A percentile compares a stretch with the other conserved stretches of the same genome.
phyloP scores from a whole-genome alignment of 371 early-diverging fungal genomes.

The Cokeromyces recurvatus region DNA sequence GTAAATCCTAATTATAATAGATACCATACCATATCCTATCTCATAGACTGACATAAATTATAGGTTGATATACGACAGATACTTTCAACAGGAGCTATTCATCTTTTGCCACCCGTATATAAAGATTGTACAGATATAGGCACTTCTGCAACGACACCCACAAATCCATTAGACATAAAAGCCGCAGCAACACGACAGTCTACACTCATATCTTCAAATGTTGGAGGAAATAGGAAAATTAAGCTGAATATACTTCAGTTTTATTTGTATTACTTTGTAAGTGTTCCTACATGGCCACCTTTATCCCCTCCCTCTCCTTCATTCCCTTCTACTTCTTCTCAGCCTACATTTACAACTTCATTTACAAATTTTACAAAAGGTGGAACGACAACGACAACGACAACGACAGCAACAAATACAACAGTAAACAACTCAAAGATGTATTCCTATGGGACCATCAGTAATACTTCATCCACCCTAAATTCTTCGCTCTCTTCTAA shows the following conservation, averaged over 20 bases:
- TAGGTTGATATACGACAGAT: constrained; percentile 31
- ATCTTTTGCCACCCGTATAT: constrained; percentile 31
- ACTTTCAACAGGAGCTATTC: constrained; percentile 24
- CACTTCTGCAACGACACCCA: neutral
- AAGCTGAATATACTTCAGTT: constrained; percentile 34
- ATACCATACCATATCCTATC: neutral
- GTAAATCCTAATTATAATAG: neutral
- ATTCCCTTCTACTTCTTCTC: no score
- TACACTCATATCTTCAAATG: constrained; percentile 14
- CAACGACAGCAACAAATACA: neutral
- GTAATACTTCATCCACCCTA: neutral
- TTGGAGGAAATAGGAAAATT: constrained; percentile 21
- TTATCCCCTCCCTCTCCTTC: neutral
- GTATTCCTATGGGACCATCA: neutral
- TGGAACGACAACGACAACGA: neutral
- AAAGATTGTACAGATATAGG: constrained; percentile 11
- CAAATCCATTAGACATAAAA: constrained; percentile 20
- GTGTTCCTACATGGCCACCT: constrained; percentile 25
- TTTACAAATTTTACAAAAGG: neutral
- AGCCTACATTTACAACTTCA: neutral
- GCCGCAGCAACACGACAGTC: constrained; percentile 32
- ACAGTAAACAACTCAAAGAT: neutral
- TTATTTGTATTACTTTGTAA: constrained; percentile 27
- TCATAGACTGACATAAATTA: neutral
- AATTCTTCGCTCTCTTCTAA: neutral